Evolutionary conservation across 306 rosid species (phyloP), one percentile per base, ranked within the genome.

Genomic region (Quercus parvula): DNA sequence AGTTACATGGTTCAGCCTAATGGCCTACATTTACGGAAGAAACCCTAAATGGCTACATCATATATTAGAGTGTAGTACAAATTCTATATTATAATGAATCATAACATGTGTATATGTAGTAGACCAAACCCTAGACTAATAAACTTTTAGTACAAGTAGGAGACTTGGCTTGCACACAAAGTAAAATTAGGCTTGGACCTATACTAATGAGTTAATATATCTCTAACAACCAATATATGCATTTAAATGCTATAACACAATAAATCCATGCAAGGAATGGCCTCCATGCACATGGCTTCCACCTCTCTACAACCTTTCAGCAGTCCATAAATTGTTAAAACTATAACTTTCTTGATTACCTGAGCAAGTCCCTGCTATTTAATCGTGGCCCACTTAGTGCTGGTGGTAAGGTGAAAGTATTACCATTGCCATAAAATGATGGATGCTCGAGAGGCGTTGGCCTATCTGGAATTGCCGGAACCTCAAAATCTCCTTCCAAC

Each of bases 371-470:
- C 73, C 87, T 87, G 68, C 62, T 41, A 5, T 25, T 88, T 81
- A 92, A 84, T 83, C 83, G 79, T 63, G 82, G 99, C 64, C 95
- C 90, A 35, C 95, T 94, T 74, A 91, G 78, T 27, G 91, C 86
- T 0, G 98, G 97, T 57, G 99, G 92, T 73, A 89, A 85, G 86
- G 91, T 91, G 88, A 92, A 95, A 74, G 84, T 85, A 77, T 68
- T 87, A 31, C 89, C 79, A 5, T 86, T 81, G 14, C 85, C 77
- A 68, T 80, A 80, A 81, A 81, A 78, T 0, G 91, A 82, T 68
- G 94, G 97, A 31, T 94, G 97, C n/a, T 91, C 92, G 6, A 91
- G 91, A 77, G 99, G 96, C 92, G 87, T 84, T n/a, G 99, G 99
- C 82, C 99, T 84, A 76, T 95, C 99, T 1, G 96, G 97, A 77